Base-by-base conservation (phyloP, 805 yeast genomes). In the Starmerella geochares region DNA sequence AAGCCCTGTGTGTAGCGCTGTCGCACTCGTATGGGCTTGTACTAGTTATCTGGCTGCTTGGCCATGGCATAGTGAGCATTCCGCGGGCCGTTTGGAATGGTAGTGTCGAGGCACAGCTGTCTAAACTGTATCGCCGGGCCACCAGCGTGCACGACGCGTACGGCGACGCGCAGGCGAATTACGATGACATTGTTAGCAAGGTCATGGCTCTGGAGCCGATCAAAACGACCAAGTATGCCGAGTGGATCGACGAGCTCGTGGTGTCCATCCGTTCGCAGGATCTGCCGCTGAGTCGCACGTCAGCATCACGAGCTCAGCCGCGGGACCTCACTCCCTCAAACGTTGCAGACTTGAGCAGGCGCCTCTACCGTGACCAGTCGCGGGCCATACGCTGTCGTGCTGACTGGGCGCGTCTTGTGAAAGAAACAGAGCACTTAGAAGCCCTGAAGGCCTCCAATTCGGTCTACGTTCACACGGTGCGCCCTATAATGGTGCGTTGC, bases 1-100 rank as follows among this genome's bases (percentile, higher is more conserved):
- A 80, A 62, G 72, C 80, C 27, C 72, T 86, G 65, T 71, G 82
- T 17, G 81, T 86, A 53, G 88, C 92, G 0, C 59, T 83, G 10
- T 77, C 92, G 1, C 92, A 86, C 62, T 79, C 82, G 19, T 86
- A 85, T 62, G 76, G 94, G 0, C 70, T 86, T 60, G 70, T 81
- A 1, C 60, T 86, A 29, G 87, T 90, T 2, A 72, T 83, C 20
- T 84, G 92, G 90, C 67, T 86, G 51, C 79, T 86, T 83, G 84
- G 90, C 2, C 88, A 85, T 63, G 94, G 95, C 0, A 65, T 83
- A 44, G 75, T 83, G 16, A 72, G 74, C 39, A 70, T 84, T 2
- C 94, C 95, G 0, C 71, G 83, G 50, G 63, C 68, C 47, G 54
- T 67, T 54, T 66, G 70, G 65, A 33, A 59, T 32, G 60, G 66